A percentile compares a stretch with the other conserved stretches of the same genome.
phyloP scores from a whole-genome alignment of 768 basidiomycete genomes.

The Podaxis pistillaris region DNA sequence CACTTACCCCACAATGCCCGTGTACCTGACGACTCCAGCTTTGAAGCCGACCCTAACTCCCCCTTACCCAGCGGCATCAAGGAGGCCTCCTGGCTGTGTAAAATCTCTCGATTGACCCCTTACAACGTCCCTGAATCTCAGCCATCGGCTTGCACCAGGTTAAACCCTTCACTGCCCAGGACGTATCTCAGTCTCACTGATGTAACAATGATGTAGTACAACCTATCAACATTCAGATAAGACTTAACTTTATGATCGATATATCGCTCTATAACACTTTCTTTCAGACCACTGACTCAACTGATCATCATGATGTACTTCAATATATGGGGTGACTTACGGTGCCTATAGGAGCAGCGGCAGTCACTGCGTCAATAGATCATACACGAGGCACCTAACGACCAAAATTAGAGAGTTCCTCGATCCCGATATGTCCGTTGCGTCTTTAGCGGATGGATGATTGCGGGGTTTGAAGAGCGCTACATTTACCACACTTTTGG shows the following conservation, averaged over 20 bases:
- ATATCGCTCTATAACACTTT: neutral
- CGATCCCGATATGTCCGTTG: slow-evolving; percentile 11
- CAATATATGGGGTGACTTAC: neutral
- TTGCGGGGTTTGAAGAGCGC: neutral
- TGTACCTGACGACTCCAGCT: neutral
- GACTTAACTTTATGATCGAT: slow-evolving; percentile 8
- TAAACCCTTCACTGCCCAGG: neutral
- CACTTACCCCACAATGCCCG: neutral
- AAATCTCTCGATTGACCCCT: neutral
- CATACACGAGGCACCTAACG: neutral
- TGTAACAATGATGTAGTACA: neutral
- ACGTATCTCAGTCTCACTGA: neutral
- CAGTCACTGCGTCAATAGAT: neutral
- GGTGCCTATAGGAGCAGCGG: neutral
- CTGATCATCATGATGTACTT: neutral
- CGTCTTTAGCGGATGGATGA: neutral
- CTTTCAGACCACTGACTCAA: neutral
- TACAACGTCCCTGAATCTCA: neutral
- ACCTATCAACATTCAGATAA: neutral
- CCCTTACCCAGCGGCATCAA: neutral
- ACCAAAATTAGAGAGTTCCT: neutral
- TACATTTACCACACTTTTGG: neutral
- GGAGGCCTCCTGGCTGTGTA: neutral
- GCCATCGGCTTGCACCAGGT: neutral
- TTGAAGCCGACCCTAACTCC: neutral